These are phyloP conservation scores for Prunus yedoensis DNA, from an alignment of 331 rosid species.

Conservation along the genomic window DNA sequence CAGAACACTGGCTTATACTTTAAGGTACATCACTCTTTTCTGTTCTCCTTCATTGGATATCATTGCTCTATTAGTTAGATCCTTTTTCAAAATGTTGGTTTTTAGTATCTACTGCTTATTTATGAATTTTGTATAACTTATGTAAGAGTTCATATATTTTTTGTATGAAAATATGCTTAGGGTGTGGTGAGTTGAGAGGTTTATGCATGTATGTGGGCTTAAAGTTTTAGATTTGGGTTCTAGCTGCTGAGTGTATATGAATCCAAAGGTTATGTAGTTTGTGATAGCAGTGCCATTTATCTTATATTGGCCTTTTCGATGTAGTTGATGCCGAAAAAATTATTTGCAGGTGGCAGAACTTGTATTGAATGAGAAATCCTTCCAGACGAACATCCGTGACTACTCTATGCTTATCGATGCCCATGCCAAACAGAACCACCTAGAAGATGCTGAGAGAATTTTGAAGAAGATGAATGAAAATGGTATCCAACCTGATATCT, in stretches of 20 bases:
- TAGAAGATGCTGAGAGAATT: constrained; percentile 77
- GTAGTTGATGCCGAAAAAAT: constrained; percentile 27
- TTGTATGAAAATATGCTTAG: neutral
- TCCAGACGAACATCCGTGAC: constrained; percentile 65
- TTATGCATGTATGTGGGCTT: neutral
- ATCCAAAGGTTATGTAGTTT: neutral
- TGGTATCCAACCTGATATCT: constrained; percentile 50
- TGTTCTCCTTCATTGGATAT: neutral
- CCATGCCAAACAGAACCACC: constrained; percentile 58
- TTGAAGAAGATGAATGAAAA: constrained; percentile 68
- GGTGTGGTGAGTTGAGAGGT: neutral
- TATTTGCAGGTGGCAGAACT: constrained; percentile 75
- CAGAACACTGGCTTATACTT: constrained; percentile 45
- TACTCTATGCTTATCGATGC: constrained; percentile 68
- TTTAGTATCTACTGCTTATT: too few relatives aligned
- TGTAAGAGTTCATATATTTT: neutral
- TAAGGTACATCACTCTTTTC: constrained; percentile 48
- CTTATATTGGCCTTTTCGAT: constrained; percentile 15
- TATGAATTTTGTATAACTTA: neutral
- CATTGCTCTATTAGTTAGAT: neutral
- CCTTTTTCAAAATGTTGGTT: neutral
- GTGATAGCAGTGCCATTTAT: neutral
- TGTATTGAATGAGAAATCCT: constrained; percentile 68
- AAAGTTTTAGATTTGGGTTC: neutral
- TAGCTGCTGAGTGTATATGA: neutral